phyloP scores from a whole-genome alignment of 805 yeast genomes.

The Candida golubevii region DNA sequence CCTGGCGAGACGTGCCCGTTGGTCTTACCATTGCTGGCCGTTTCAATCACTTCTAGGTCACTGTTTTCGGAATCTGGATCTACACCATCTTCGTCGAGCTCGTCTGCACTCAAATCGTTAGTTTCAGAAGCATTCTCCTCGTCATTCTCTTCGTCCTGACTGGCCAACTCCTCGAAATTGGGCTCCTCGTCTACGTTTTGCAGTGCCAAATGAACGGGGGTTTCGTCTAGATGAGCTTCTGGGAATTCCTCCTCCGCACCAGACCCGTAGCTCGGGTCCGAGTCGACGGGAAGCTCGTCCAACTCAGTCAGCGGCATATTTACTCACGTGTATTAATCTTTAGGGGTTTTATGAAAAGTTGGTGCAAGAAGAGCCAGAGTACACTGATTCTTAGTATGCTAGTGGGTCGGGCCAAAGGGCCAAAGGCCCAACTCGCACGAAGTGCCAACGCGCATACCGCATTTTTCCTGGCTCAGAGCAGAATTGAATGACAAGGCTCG shows the following conservation, averaged over 20 bases:
- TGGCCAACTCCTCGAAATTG: neutral
- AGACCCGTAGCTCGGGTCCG: neutral
- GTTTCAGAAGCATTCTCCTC: neutral
- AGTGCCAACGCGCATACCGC: no score
- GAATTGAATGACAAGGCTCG: no score
- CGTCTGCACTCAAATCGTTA: neutral
- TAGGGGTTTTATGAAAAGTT: no score
- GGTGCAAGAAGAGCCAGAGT: no score
- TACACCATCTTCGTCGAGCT: neutral
- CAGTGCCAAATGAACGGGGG: neutral
- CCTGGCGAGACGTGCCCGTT: neutral
- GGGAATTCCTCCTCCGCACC: neutral
- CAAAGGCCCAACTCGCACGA: no score
- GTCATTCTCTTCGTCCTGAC: neutral
- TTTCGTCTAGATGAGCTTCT: neutral
- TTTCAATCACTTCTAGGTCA: slow-evolving; percentile 7
- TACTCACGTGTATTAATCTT: no score
- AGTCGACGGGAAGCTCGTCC: neutral
- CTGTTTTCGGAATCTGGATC: neutral
- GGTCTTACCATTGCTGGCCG: neutral
- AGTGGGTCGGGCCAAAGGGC: no score
- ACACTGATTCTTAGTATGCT: no score
- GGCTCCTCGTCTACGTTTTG: neutral
- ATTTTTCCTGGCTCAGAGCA: no score
- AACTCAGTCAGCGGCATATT: neutral